A percentile compares a stretch with the other conserved stretches of the same genome.
These are phyloP conservation scores for Heracleum sosnowskyi DNA, from an alignment of 129 eudicot genomes.

Conservation along the genomic window DNA sequence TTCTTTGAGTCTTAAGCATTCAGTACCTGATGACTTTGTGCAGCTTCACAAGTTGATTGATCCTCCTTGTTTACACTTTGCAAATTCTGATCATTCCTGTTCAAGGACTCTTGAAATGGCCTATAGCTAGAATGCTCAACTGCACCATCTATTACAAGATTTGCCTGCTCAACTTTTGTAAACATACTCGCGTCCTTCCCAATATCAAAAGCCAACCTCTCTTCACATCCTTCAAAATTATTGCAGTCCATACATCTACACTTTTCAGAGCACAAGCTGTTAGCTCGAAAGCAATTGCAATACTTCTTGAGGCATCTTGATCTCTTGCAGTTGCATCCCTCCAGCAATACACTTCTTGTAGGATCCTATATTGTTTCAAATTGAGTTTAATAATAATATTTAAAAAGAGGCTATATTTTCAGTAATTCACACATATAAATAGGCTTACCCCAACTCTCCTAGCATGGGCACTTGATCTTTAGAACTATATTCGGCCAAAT, in stretches of 20 bases:
- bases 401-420: not conserved
- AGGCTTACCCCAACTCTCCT: not conserved
- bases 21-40: constrained; percentile 21
- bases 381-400: not conserved
- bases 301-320: constrained; percentile 39
- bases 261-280: constrained; percentile 29
- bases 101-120: constrained; percentile 14
- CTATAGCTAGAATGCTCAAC: constrained; percentile 20
- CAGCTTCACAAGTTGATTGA: constrained; percentile 13
- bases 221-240: constrained; percentile 34
- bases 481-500: not conserved
- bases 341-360: constrained; percentile 2
- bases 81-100: constrained; percentile 17
- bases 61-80: constrained; percentile 10
- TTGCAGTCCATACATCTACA: constrained; percentile 39
- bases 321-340: constrained; percentile 43
- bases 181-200: constrained; percentile 12
- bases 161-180: constrained; percentile 15
- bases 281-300: constrained; percentile 34
- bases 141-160: constrained; percentile 23
- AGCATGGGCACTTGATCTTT: not conserved
- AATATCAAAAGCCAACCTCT: constrained; percentile 17
- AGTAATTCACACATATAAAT: not conserved
- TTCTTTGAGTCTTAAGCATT: not conserved
- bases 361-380: constrained; percentile 7